Conservation (phyloP, 345 rosid species). For the Physaria fendleri region DNA sequence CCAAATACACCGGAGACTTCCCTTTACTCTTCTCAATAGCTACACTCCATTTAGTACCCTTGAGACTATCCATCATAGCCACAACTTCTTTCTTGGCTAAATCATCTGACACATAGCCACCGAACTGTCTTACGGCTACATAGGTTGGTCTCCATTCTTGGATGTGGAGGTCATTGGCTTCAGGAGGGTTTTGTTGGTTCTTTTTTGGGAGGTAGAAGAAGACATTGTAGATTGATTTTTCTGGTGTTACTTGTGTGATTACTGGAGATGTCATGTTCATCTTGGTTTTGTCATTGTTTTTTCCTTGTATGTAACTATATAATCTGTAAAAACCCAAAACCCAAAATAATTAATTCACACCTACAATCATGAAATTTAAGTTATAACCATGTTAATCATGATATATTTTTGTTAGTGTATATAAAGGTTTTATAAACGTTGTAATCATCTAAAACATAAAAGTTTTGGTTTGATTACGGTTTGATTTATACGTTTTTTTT, state of each 20-base stretch:
- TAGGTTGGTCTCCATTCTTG: slow-evolving; percentile 8
- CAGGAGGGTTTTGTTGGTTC: slow-evolving; percentile 14
- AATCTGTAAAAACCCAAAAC: slow-evolving; percentile 9
- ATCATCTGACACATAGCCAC: not conserved
- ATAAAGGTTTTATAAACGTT: no score
- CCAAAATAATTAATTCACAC: no score
- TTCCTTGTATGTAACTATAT: slow-evolving; percentile 21
- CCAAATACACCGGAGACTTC: slow-evolving; percentile 9
- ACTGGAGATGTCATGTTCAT: slow-evolving; percentile 28
- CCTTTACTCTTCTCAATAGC: slow-evolving; percentile 19
- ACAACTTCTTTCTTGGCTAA: slow-evolving; percentile 3
- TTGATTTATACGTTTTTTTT: no score
- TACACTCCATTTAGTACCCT: not conserved
- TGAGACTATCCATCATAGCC: slow-evolving; percentile 20
- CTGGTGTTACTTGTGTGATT: slow-evolving; percentile 10
- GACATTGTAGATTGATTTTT: slow-evolving; percentile 2
- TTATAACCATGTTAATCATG: no score
- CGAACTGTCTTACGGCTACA: slow-evolving; percentile 19
- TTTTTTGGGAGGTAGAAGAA: slow-evolving; percentile 13
- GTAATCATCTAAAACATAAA: no score
- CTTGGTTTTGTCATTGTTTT: slow-evolving; percentile 10
- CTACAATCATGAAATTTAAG: no score
- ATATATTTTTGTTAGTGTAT: no score
- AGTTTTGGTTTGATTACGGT: no score
- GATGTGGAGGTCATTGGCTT: slow-evolving; percentile 1